These are phyloP conservation scores for Suhomyces kilbournensis DNA, from an alignment of 805 yeast species.

Conservation along the genomic window DNA sequence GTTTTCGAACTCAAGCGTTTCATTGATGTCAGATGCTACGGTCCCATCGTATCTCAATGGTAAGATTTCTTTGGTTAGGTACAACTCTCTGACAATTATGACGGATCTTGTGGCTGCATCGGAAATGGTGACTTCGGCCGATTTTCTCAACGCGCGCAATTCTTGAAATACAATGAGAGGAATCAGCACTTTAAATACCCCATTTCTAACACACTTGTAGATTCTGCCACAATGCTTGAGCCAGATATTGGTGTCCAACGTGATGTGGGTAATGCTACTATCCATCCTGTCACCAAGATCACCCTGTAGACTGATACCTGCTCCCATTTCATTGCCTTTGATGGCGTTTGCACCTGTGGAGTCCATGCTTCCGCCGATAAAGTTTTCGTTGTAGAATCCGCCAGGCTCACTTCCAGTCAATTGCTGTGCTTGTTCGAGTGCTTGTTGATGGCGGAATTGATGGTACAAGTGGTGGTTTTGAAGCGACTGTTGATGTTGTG, in stretches of 20 bases:
- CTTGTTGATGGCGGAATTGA: slow-evolving; percentile 20
- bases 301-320: slow-evolving; percentile 30
- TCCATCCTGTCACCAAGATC: slow-evolving; percentile 59
- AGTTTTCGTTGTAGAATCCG: slow-evolving; percentile 22
- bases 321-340: neutral
- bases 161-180: slow-evolving; percentile 81
- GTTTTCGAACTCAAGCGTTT: slow-evolving; percentile 70
- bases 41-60: slow-evolving; percentile 71
- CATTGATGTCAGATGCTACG: slow-evolving; percentile 64
- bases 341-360: slow-evolving; percentile 8
- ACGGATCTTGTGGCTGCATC: slow-evolving; percentile 83
- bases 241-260: slow-evolving; percentile 79
- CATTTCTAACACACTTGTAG: slow-evolving; percentile 62
- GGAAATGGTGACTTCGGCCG: slow-evolving; percentile 68
- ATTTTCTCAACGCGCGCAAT: slow-evolving; percentile 63
- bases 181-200: slow-evolving; percentile 57
- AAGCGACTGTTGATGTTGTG: slow-evolving; percentile 6
- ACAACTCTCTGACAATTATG: slow-evolving; percentile 66
- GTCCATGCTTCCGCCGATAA: slow-evolving; percentile 11
- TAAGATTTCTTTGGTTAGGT: slow-evolving; percentile 50
- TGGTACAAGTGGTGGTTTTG: slow-evolving; percentile 16
- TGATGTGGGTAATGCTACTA: slow-evolving; percentile 52
- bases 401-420: slow-evolving; percentile 10
- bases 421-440: slow-evolving; percentile 11
- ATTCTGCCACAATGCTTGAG: slow-evolving; percentile 75